Evolutionary conservation across 2,329 filamentous ascomycete species (phyloP).

Genomic region (Epichloe festucae): DNA sequence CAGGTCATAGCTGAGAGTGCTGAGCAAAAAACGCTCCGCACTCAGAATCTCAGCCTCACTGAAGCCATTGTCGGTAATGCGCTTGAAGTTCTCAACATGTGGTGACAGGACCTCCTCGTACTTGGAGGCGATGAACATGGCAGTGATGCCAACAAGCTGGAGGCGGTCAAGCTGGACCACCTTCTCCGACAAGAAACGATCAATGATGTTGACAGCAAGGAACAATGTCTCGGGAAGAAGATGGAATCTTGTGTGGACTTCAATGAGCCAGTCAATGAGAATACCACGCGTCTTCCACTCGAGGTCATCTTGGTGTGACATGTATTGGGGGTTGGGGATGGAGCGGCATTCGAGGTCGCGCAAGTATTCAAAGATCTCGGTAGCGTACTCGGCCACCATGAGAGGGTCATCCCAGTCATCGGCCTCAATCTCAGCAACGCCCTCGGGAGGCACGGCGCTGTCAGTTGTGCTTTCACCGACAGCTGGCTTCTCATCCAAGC

Average conservation of each 20-base stretch:
- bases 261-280: conserved; percentile 93
- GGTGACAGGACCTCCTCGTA: conserved; percentile 97
- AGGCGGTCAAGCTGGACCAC: conserved; percentile 92
- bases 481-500: conserved; percentile 17
- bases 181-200: conserved; percentile 91
- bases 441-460: not conserved
- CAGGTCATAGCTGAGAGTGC: conserved; percentile 86
- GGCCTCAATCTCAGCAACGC: conserved; percentile 41
- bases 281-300: conserved; percentile 99
- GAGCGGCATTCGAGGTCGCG: conserved; percentile 68
- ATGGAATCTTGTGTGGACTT: conserved; percentile 94
- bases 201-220: conserved; percentile 94
- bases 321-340: conserved; percentile 84
- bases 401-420: conserved; percentile 89
- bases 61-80: conserved; percentile 94
- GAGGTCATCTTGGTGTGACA: conserved; percentile 84
- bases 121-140: conserved; percentile 99
- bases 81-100: conserved; percentile 92
- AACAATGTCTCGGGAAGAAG: conserved; percentile 93
- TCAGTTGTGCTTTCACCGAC: conserved; percentile 1
- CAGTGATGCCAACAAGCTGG: conserved; percentile 91
- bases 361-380: conserved; percentile 94
- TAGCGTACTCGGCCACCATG: conserved; percentile 96
- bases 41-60: conserved; percentile 88
- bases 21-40: conserved; percentile 90